phyloP scores from a whole-genome alignment of 768 basidiomycete genomes.

The Collybiopsis luxurians region DNA sequence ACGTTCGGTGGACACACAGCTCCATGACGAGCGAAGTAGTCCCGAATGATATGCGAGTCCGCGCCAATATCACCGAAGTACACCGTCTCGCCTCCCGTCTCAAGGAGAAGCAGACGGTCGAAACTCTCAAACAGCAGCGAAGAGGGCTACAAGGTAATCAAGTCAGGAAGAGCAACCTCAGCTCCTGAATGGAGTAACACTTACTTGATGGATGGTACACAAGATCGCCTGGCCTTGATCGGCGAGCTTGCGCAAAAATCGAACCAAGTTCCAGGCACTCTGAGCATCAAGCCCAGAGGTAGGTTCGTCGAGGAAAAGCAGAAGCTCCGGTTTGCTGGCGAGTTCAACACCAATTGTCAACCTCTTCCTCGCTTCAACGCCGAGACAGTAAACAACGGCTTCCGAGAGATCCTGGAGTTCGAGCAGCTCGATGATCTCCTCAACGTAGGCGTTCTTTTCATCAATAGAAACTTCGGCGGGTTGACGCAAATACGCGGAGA shows the following conservation, averaged over 20 bases:
- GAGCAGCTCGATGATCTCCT: slow-evolving; percentile 80
- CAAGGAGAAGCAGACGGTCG: slow-evolving; percentile 64
- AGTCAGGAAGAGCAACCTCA: too few relatives aligned
- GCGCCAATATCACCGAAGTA: slow-evolving; percentile 88
- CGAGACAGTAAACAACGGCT: slow-evolving; percentile 71
- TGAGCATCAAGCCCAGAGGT: slow-evolving; percentile 57
- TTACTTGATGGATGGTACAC: slow-evolving; percentile 90
- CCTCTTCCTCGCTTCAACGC: slow-evolving; percentile 74
- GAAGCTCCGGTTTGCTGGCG: slow-evolving; percentile 78
- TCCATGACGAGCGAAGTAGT: slow-evolving; percentile 77
- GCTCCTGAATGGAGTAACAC: too few relatives aligned
- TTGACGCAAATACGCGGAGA: slow-evolving; percentile 84
- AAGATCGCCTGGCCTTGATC: slow-evolving; percentile 86
- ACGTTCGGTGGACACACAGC: slow-evolving; percentile 71
- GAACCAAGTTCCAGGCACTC: slow-evolving; percentile 79
- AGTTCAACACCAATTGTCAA: slow-evolving; percentile 91
- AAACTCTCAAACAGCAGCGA: slow-evolving; percentile 75
- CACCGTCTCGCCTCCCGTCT: slow-evolving; percentile 85
- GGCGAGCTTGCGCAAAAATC: slow-evolving; percentile 80
- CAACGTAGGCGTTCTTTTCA: slow-evolving; percentile 79
- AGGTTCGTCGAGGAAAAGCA: slow-evolving; percentile 65
- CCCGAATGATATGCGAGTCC: slow-evolving; percentile 64
- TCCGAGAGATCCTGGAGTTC: slow-evolving; percentile 84
- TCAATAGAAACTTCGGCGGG: slow-evolving; percentile 60
- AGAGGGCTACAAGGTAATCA: not conserved